Conservation (phyloP, 31 red algal genomes). For the Asparagopsis taxiformis region DNA sequence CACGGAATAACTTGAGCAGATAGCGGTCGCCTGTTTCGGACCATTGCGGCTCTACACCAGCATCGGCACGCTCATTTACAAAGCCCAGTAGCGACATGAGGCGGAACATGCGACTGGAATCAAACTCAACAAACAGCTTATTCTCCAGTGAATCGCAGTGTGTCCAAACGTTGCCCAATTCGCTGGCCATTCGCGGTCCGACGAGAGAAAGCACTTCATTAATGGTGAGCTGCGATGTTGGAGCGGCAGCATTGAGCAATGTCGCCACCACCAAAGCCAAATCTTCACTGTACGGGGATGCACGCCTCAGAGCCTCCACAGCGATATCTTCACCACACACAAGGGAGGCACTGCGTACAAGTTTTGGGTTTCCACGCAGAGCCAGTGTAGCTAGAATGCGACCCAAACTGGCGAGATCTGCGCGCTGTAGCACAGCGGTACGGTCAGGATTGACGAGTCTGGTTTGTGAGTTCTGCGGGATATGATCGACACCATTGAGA, state of each 20-base stretch:
- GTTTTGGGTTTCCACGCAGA: constrained; percentile 40
- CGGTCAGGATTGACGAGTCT: constrained; percentile 12
- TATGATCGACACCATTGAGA: too few relatives aligned
- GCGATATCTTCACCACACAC: constrained; percentile 29
- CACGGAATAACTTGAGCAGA: constrained; percentile 82
- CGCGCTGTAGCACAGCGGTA: constrained; percentile 44
- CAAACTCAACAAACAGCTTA: constrained; percentile 46
- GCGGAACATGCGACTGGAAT: constrained; percentile 70
- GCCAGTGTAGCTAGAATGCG: constrained; percentile 45
- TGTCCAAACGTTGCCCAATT: too few relatives aligned
- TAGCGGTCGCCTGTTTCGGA: constrained; percentile 83
- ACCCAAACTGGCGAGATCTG: too few relatives aligned
- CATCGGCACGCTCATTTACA: constrained; percentile 70
- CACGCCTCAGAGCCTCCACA: constrained; percentile 36
- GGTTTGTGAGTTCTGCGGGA: constrained; percentile 13
- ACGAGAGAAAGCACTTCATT: constrained; percentile 46
- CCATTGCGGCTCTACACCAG: constrained; percentile 69
- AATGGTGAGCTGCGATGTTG: constrained; percentile 14
- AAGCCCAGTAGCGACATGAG: constrained; percentile 64
- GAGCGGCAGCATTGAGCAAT: constrained; percentile 25
- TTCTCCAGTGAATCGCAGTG: constrained; percentile 59
- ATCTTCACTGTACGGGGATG: constrained; percentile 47
- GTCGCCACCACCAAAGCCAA: constrained; percentile 44
- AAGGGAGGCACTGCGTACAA: constrained; percentile 52
- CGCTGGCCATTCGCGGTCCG: constrained; percentile 40